Conservation (phyloP, 148 eudicot genomes). For the Simmondsia chinensis region DNA sequence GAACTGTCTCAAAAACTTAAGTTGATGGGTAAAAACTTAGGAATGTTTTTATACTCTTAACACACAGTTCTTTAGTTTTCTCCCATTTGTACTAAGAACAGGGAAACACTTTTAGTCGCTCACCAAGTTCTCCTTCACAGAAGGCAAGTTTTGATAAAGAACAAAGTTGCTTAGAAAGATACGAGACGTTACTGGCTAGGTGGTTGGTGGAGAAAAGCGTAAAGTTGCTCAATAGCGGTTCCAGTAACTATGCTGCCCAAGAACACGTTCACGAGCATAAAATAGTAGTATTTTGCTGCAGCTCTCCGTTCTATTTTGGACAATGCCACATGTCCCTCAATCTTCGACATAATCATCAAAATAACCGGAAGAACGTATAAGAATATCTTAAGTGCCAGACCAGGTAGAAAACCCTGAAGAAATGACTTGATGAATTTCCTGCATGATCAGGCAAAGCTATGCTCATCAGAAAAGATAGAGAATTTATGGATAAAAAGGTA, state of each 20-base stretch:
- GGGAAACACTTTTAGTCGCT: too few relatives aligned
- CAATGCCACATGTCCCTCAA: slow-evolving; percentile 77
- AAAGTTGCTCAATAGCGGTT: slow-evolving; percentile 84
- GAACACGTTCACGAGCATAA: slow-evolving; percentile 94
- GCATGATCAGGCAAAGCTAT: too few relatives aligned
- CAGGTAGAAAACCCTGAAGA: slow-evolving; percentile 96
- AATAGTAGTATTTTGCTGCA: slow-evolving; percentile 89
- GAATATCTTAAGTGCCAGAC: slow-evolving; percentile 85
- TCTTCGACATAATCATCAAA: slow-evolving; percentile 82
- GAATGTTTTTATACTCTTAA: too few relatives aligned
- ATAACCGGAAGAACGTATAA: slow-evolving; percentile 69
- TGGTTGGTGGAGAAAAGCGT: slow-evolving; percentile 83
- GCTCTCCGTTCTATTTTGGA: slow-evolving; percentile 78
- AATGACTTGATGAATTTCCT: slow-evolving; percentile 86
- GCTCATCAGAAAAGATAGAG: too few relatives aligned
- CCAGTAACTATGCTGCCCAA: slow-evolving; percentile 87
- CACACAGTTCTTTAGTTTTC: too few relatives aligned
- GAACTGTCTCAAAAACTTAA: too few relatives aligned
- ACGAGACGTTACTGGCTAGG: slow-evolving; percentile 67
- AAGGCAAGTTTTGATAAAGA: too few relatives aligned
- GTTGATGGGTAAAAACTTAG: too few relatives aligned
- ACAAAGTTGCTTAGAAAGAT: slow-evolving; percentile 4
- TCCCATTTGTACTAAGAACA: too few relatives aligned
- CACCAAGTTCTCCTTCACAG: too few relatives aligned
- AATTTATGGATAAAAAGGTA: too few relatives aligned